Conservation (phyloP, 768 basidiomycete genomes). For the Kwoniella bestiolae region DNA sequence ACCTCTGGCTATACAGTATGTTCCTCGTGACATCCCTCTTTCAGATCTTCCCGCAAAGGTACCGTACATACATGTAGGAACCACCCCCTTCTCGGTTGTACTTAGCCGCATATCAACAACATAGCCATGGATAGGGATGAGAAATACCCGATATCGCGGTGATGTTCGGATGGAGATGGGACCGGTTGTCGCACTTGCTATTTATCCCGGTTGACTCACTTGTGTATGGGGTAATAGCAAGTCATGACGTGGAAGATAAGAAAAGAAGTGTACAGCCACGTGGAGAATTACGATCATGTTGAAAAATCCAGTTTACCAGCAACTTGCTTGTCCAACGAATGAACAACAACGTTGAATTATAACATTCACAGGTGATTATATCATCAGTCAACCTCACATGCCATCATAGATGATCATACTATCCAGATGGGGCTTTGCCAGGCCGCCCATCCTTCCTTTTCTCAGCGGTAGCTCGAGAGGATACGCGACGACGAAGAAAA, state of each 20-base stretch:
- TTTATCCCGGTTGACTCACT: not conserved
- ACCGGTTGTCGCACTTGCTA: not conserved
- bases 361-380: not conserved
- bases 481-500: not conserved
- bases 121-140: not conserved
- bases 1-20: too few relatives aligned
- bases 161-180: not conserved
- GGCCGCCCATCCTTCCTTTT: not conserved
- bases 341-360: not conserved
- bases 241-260: not conserved
- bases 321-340: too few relatives aligned
- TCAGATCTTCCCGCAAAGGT: not conserved
- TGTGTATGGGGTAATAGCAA: not conserved
- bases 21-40: not conserved
- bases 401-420: conserved; percentile 12
- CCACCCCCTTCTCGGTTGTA: too few relatives aligned
- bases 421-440: conserved; percentile 7
- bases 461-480: not conserved
- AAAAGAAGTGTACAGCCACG: not conserved
- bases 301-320: too few relatives aligned
- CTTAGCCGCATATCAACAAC: too few relatives aligned
- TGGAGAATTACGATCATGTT: not conserved
- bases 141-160: not conserved
- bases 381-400: not conserved
- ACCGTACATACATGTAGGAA: too few relatives aligned